Evolutionary conservation across 768 basidiomycete species (phyloP).

Genomic region (Hygrocybe punicea): DNA sequence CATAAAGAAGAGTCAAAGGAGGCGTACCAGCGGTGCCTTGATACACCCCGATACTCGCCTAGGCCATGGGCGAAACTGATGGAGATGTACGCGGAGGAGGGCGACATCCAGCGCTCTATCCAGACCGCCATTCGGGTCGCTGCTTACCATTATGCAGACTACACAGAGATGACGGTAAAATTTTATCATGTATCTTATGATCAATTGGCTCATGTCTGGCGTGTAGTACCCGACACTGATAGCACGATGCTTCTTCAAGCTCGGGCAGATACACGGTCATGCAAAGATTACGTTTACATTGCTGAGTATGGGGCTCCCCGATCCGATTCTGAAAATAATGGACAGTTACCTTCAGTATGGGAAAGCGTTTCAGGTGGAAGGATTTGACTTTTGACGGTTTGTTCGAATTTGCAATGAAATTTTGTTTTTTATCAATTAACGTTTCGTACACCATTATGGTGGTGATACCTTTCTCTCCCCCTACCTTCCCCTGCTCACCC

Average conservation of each 20-base stretch:
- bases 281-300: conserved; percentile 92
- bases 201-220: background rate
- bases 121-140: conserved; percentile 92
- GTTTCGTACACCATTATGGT: background rate
- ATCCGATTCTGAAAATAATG: conserved; percentile 89
- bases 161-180: conserved; percentile 83
- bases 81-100: conserved; percentile 96
- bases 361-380: conserved; percentile 82
- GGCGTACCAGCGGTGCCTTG: conserved; percentile 92
- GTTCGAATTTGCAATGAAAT: background rate
- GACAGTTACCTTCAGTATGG: conserved; percentile 88
- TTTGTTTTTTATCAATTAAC: background rate
- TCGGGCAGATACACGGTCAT: conserved; percentile 89
- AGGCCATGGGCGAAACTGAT: conserved; percentile 94
- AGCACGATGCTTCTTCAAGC: conserved; percentile 86
- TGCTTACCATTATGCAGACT: conserved; percentile 88
- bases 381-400: conserved; percentile 64
- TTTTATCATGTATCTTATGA: conserved; percentile 7
- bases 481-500: no score
- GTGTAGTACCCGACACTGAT: conserved; percentile 85
- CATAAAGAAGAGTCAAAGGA: conserved; percentile 99
- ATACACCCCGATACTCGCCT: conserved; percentile 76
- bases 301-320: conserved; percentile 90
- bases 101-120: conserved; percentile 84
- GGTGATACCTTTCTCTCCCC: background rate